Percentiles rank a stretch among this genome's conserved stretches.
Evolutionary conservation across 768 basidiomycete genomes (phyloP).

Genomic region (Mycena epipterygia): DNA sequence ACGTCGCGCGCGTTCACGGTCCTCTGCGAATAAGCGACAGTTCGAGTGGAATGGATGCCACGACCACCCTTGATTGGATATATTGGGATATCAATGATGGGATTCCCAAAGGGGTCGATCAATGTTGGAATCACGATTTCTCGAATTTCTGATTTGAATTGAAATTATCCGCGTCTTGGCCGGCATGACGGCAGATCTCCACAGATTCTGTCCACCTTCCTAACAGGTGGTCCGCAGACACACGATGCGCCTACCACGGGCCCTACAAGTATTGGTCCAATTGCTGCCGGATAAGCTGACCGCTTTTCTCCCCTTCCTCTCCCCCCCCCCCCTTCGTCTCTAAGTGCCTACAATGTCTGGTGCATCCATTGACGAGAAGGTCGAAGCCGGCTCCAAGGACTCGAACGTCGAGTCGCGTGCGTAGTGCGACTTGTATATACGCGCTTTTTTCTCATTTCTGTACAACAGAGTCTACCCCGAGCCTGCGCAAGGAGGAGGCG

Average conservation of each 20-base stretch:
- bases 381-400: constrained; percentile 11
- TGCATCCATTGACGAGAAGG: constrained; percentile 30
- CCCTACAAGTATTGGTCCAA: background rate
- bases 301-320: background rate
- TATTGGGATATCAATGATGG: too few species aligned
- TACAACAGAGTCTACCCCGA: constrained; percentile 20
- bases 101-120: too few species aligned
- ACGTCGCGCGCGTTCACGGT: too few species aligned
- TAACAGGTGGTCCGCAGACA: background rate
- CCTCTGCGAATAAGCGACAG: too few species aligned
- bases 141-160: too few species aligned
- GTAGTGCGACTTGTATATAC: background rate
- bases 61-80: too few species aligned
- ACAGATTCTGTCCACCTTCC: background rate
- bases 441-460: background rate
- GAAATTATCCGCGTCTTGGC: too few species aligned
- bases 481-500: constrained; percentile 22
- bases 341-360: constrained; percentile 4
- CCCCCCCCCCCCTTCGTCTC: background rate
- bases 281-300: background rate
- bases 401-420: constrained; percentile 32
- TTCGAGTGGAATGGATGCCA: too few species aligned
- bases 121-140: too few species aligned
- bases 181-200: too few species aligned
- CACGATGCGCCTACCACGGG: background rate